A percentile compares a stretch with the other conserved stretches of the same genome.
These are phyloP conservation scores for Crithidia brevicula DNA, from an alignment of 208 protist genomes.

Conservation along the genomic window DNA sequence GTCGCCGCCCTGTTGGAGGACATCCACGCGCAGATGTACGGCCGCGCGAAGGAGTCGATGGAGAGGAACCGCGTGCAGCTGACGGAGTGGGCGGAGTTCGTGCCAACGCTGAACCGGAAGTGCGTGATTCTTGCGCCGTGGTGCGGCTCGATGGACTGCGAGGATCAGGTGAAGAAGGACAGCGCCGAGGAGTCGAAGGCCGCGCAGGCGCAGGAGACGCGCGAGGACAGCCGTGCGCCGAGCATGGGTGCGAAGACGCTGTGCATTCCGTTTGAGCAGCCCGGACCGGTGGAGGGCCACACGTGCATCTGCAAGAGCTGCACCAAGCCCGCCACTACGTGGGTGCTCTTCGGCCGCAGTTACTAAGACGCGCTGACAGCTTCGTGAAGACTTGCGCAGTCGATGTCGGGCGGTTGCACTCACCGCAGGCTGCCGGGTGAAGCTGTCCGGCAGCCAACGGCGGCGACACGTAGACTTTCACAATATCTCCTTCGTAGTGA, in stretches of 20 bases:
- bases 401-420: no score
- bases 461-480: no score
- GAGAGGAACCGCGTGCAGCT: constrained; percentile 59
- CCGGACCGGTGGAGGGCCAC: constrained; percentile 63
- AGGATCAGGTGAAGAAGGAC: constrained; percentile 95
- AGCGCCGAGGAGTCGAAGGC: constrained; percentile 88
- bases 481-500: no score
- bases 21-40: constrained; percentile 93
- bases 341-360: constrained; percentile 89
- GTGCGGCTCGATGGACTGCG: constrained; percentile 91
- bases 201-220: constrained; percentile 38
- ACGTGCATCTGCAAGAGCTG: constrained; percentile 93
- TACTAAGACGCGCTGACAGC: constrained; percentile 58
- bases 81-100: constrained; percentile 92
- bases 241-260: constrained; percentile 97
- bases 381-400: no score
- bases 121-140: constrained; percentile 92
- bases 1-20: constrained; percentile 75
- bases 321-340: constrained; percentile 60
- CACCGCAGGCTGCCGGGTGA: no score
- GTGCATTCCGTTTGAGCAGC: constrained; percentile 96
- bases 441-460: no score
- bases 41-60: constrained; percentile 49
- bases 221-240: constrained; percentile 87
- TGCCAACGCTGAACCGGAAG: constrained; percentile 90